Conservation (phyloP, 306 rosid species). For the Corylus heterophylla region DNA sequence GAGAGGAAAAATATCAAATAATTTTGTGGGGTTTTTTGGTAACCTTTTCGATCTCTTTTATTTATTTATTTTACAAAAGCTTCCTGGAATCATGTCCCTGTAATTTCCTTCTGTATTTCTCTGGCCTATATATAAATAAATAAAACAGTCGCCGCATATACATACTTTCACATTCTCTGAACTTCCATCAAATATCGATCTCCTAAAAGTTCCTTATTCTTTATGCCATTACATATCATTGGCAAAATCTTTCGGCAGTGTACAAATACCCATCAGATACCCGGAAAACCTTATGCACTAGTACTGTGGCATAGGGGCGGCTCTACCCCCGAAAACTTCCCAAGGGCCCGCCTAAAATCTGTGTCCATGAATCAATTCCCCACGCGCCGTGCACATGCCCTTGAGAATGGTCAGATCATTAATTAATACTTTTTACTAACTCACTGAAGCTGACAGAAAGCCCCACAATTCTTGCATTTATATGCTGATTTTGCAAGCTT, state of each 20-base stretch:
- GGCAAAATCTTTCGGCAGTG: slow-evolving; percentile 39
- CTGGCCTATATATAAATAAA: too few relatives aligned
- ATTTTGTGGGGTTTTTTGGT: neutral
- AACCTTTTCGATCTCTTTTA: too few relatives aligned
- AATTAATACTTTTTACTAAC: neutral
- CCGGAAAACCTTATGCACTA: slow-evolving; percentile 5
- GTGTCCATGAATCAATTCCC: slow-evolving; percentile 23
- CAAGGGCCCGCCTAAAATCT: slow-evolving; percentile 38
- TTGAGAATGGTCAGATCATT: neutral
- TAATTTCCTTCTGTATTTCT: too few relatives aligned
- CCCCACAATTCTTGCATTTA: too few relatives aligned
- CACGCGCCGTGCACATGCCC: neutral
- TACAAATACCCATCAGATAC: slow-evolving; percentile 25
- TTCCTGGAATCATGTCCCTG: too few relatives aligned
- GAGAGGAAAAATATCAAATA: neutral
- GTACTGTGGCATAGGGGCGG: slow-evolving; percentile 9
- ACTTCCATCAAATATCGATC: slow-evolving; percentile 27
- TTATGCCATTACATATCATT: slow-evolving; percentile 30
- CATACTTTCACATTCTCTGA: slow-evolving; percentile 14
- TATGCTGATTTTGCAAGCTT: too few relatives aligned
- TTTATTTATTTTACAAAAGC: too few relatives aligned
- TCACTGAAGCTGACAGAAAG: neutral
- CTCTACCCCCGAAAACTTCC: neutral
- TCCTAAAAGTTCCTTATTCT: slow-evolving; percentile 22
- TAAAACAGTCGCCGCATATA: too few relatives aligned